Base-by-base conservation (phyloP, 257 asterid genomes). In the Primulina eburnea region DNA sequence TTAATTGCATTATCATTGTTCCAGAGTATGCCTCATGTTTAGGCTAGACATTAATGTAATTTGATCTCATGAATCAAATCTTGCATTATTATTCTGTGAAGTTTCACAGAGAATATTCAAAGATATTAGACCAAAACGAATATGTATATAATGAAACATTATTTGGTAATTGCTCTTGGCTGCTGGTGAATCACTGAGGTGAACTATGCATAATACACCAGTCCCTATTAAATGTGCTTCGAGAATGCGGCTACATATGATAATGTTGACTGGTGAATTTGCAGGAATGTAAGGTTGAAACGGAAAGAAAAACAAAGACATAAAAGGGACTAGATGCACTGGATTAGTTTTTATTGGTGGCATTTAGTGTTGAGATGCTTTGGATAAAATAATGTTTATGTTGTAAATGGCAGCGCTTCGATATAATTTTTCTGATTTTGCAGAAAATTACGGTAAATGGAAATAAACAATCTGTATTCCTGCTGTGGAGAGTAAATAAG, bases 401-500 rank as follows among this genome's bases (percentile, higher is more conserved):
- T 20, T 16, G 47, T 56, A 57, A 71, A 62, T 64, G 59, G 30
- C 30, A 28, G 65, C 52, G 68, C 32, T 52, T 32, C 37, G 7
- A 62, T n/a, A 14, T 14, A 18, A 50, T 38, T 16, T 32, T 32
- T 59, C 37, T 43, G 57, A 71, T 58, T 63, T 57, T 78, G 79
- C 93, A 92, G 98, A 86, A 80, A 79, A 77, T 85, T 65, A 9
- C 50, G 33, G 30, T 81, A 12, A 64, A 35, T 37, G 88, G 68
- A 67, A 82, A 69, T 65, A 82, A 38, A 80, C 84, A 68, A 64
- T 30, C 81, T 4, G 64, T 57, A 17, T 80, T 78, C 61, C 33
- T 78, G 72, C 69, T 83, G 72, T 93, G 97, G 95, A 86, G 53
- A 80, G 77, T 87, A 52, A 76, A 84, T 21, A 86, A 77, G 68